Percentiles rank a stretch among this genome's conserved stretches.
Conservation (phyloP, 148 eudicot species). For the Camellia sinensis region DNA sequence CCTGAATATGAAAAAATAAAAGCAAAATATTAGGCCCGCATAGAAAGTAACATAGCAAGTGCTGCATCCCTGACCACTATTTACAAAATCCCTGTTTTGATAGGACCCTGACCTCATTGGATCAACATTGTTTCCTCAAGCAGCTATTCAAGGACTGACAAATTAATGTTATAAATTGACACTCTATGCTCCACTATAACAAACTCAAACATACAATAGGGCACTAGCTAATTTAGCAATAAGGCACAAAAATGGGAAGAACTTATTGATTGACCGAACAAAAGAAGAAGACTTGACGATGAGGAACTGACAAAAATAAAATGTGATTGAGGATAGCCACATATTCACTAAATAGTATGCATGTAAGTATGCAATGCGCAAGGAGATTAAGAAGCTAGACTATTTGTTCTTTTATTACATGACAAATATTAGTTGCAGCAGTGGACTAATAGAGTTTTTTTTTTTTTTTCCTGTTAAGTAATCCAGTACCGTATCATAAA, state of each 20-base stretch:
- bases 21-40: not conserved
- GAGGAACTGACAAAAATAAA: not conserved
- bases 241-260: not conserved
- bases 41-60: not conserved
- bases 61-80: not conserved
- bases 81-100: not conserved
- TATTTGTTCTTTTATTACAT: not conserved
- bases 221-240: not conserved
- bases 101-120: not conserved
- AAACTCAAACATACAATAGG: not conserved
- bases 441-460: too few relatives aligned
- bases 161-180: not conserved
- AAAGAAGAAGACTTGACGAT: not conserved
- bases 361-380: not conserved
- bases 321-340: not conserved
- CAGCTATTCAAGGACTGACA: not conserved
- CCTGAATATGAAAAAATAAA: conserved; percentile 42
- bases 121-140: not conserved
- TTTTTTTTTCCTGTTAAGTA: not conserved
- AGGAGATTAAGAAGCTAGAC: conserved; percentile 1
- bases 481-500: not conserved
- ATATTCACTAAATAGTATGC: not conserved
- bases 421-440: not conserved
- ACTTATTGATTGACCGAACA: not conserved
- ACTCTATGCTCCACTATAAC: not conserved